phyloP scores from a whole-genome alignment of 1,284 basidiomycete species.

The Ganoderma resinaceum region DNA sequence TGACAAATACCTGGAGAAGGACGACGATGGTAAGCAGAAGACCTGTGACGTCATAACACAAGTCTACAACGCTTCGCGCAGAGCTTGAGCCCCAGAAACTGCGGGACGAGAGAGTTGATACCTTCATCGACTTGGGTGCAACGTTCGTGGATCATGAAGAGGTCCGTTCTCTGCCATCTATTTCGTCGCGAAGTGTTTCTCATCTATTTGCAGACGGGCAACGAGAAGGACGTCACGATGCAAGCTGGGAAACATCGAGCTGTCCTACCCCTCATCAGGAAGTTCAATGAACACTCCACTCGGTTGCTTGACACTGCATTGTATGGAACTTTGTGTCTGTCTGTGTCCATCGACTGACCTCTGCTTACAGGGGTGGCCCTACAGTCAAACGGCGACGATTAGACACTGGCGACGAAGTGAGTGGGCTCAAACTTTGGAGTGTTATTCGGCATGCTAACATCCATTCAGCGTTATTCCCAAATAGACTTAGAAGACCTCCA shows the following conservation, averaged over 20 bases:
- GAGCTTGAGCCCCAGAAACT: slow-evolving; percentile 83
- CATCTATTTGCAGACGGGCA: slow-evolving; percentile 72
- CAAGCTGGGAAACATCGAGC: slow-evolving; percentile 89
- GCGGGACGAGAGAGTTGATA: slow-evolving; percentile 73
- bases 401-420: slow-evolving; percentile 45
- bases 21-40: slow-evolving; percentile 82
- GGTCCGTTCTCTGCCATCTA: slow-evolving; percentile 46
- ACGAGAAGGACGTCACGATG: slow-evolving; percentile 94
- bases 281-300: slow-evolving; percentile 98
- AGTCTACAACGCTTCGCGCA: slow-evolving; percentile 39
- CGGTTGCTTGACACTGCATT: slow-evolving; percentile 81
- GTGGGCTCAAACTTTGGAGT: neutral
- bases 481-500: slow-evolving; percentile 91
- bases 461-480: slow-evolving; percentile 59
- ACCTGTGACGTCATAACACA: neutral
- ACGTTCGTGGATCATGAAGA: slow-evolving; percentile 93
- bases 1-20: slow-evolving; percentile 93
- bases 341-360: slow-evolving; percentile 4
- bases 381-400: slow-evolving; percentile 65
- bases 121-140: slow-evolving; percentile 87
- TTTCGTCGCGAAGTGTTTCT: slow-evolving; percentile 10
- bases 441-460: neutral
- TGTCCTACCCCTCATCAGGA: slow-evolving; percentile 91
- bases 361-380: slow-evolving; percentile 58
- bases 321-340: slow-evolving; percentile 46